Base-by-base conservation (phyloP, 139 green algal species). In the Yamagishiella unicocca region DNA sequence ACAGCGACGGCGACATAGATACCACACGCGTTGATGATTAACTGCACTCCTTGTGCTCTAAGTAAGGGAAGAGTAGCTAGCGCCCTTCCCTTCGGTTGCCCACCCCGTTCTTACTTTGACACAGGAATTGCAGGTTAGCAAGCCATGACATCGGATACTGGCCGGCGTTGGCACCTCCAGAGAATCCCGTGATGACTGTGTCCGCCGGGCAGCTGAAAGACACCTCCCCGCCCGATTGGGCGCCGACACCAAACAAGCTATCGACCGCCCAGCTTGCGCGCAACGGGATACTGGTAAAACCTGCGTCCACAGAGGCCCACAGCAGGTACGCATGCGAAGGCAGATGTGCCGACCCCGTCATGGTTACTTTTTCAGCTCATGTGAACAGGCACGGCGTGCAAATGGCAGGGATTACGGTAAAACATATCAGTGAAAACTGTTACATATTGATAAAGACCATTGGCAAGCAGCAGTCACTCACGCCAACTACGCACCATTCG, bases 121-220 rank as follows among this genome's bases (percentile, higher is more conserved):
- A 74, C 25, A 50, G 67, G 35, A 74, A 74, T 37, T 74, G 67
- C 35, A 74, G 67, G 67, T 74, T 74, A 5, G 33, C 35, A 37
- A 74, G 25, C 35, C 33, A 74, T 10, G 35, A 9, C 12, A 5
- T 6, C 5, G 35, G 35, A 19, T 50, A 74, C 33, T 46, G 8
- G 25, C 25, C 25, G 19, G 35, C 7, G n/a, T 10, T 50, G 6
- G 35, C 67, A 17, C 67, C 67, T 29, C 35, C 67, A 5, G 67
- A 46, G 67, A 74, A 74, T 10, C 67, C 67, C 12, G 67, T 74
- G 67, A 74, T 29, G 12, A 74, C 10, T 2, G 67, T 74, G 14
- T 74, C 67, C 9, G 35, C 22, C n/a, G 67, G 67, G 67, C 67
- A 74, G 67, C 12, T 40, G 35, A 74, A 74, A 10, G 25, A 4